Base-by-base conservation (phyloP, 352 stramenopile species). In the Phytophthora foliorum region DNA sequence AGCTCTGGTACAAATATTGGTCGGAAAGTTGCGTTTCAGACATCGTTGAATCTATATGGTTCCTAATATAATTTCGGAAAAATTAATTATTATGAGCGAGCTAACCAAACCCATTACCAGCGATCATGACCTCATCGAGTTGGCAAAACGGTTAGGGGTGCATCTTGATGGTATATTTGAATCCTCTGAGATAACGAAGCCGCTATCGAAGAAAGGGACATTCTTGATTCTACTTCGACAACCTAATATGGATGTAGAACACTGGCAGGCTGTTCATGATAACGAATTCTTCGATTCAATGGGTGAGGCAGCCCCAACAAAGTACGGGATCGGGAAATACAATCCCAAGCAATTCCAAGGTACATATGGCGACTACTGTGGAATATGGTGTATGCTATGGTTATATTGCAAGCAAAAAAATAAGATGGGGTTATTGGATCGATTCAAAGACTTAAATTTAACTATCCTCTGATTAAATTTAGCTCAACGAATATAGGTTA, bases 381-480 rank as follows among this genome's bases (percentile, higher is more conserved):
- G 64, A 11, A 24, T 46, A 14, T 72, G 32, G 5, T 61, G 49
- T 32, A 13, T 72, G 4, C 16, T 63, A 0, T 72, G 29, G 25
- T 10, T 72, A 10, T 67, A 72, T 62, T 52, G 13, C 2, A 72
- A 67, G 17, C 64, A 72, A 57, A 63, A 10, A 61, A 49, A 46
- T 41, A 49, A 1, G n/a, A 67, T 34, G 27, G n/a, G n/a, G n/a
- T n/a, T 67, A 36, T 54, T 67, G 10, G 41, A 57, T 17, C 51
- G 34, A 0, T 57, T 73, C 16, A 44, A 64, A 45, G 66, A 74
- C 57, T 25, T 74, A 9, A 67, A 69, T 52, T 41, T 74, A 19
- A 45, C 55, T 14, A 53, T 74, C 46, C 2, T 65, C 7, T n/a
- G 6, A 21, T 41, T n/a, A 25, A 46, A 56, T n/a, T n/a, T n/a